phyloP scores from a whole-genome alignment of 1,284 basidiomycete genomes.

The Polyporus tsugae region DNA sequence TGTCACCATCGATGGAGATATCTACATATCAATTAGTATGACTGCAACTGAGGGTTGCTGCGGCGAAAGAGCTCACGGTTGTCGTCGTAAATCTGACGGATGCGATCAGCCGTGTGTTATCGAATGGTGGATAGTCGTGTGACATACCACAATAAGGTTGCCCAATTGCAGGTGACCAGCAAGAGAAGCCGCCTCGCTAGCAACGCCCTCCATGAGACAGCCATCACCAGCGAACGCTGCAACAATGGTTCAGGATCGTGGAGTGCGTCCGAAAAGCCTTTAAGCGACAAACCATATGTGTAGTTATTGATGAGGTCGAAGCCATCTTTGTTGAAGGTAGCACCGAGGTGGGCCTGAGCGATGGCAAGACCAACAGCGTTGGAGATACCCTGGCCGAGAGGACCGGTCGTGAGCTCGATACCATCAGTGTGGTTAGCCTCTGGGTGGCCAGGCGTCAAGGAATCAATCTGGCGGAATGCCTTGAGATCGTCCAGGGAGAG shows the following conservation, averaged over 20 bases:
- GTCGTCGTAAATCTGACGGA: conserved; percentile 83
- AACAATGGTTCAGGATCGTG: conserved; percentile 21
- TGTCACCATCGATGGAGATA: conserved; percentile 97
- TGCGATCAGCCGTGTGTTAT: conserved; percentile 14
- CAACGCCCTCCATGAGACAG: conserved; percentile 96
- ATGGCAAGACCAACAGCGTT: conserved; percentile 95
- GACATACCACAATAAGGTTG: conserved; percentile 84
- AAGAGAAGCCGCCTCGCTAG: conserved; percentile 89
- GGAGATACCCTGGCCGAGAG: conserved; percentile 93
- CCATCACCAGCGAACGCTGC: conserved; percentile 92
- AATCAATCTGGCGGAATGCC: conserved; percentile 86
- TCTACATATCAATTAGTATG: conserved; percentile 54
- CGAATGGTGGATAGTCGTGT: conserved; percentile 7
- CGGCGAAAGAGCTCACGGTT: conserved; percentile 65
- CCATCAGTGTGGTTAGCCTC: conserved; percentile 91
- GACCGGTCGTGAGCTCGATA: conserved; percentile 96
- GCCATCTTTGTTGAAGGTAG: conserved; percentile 88
- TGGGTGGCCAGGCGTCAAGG: conserved; percentile 92
- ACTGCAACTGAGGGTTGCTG: conserved; percentile 19
- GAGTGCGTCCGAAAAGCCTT: neutral
- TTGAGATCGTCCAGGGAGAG: conserved; percentile 88
- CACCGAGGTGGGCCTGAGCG: conserved; percentile 89
- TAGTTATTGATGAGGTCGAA: conserved; percentile 90
- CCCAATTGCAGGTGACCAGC: conserved; percentile 94
- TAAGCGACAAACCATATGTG: conserved; percentile 73